phyloP scores from a whole-genome alignment of 202 grass and related monocot genomes.

The Bolboschoenoplectus hybrid region DNA sequence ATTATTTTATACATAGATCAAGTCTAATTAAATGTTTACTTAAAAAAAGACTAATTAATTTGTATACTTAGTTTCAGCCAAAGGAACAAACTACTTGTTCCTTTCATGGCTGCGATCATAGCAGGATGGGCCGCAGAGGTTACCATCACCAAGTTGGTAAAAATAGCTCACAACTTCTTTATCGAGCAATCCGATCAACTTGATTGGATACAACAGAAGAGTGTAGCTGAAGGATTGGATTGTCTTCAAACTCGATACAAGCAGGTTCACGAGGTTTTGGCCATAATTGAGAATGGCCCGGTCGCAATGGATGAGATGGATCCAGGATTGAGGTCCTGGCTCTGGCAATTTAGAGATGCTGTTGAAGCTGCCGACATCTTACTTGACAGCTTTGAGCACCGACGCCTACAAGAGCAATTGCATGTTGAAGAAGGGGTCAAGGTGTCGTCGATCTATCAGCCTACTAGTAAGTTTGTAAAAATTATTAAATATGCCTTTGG shows the following conservation, averaged over 20 bases:
- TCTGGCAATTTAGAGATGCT: slow-evolving; percentile 34
- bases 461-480: slow-evolving; percentile 25
- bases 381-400: slow-evolving; percentile 23
- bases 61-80: neutral
- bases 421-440: slow-evolving; percentile 31
- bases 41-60: neutral
- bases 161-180: neutral
- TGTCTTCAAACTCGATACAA: neutral
- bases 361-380: slow-evolving; percentile 4
- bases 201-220: neutral
- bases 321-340: slow-evolving; percentile 22
- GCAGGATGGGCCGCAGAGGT: slow-evolving; percentile 22
- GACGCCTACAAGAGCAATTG: slow-evolving; percentile 19
- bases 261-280: slow-evolving; percentile 22
- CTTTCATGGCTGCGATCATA: slow-evolving; percentile 2
- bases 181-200: neutral
- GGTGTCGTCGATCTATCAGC: neutral
- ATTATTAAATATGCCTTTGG: neutral
- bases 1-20: neutral
- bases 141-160: slow-evolving; percentile 15
- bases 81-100: neutral
- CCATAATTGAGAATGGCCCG: slow-evolving; percentile 11
- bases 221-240: neutral
- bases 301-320: neutral
- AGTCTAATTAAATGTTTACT: neutral